phyloP scores from a whole-genome alignment of 495 filamentous ascomycete species.

The Trichocladium uniseriatum region DNA sequence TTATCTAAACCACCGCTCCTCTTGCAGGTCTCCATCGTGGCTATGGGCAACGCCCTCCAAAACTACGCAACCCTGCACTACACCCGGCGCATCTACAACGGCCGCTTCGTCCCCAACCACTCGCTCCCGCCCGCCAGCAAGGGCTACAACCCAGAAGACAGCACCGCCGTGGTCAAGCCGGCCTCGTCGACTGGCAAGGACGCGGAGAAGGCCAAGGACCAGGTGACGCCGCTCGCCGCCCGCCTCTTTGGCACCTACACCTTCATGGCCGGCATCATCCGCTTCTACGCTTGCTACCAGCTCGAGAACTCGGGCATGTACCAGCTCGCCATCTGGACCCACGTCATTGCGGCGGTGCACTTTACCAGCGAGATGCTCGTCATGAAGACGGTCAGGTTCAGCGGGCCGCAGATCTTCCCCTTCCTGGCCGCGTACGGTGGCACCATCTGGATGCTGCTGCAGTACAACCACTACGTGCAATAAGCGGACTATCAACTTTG shows the following conservation, averaged over 20 bases:
- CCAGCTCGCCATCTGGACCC: constrained; percentile 70
- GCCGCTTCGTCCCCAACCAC: constrained; percentile 38
- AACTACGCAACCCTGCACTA: constrained; percentile 64
- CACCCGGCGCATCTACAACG: constrained; percentile 68
- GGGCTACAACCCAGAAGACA: constrained; percentile 38
- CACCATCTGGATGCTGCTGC: constrained; percentile 71
- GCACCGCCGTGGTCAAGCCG: constrained; percentile 33
- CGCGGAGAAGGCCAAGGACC: constrained; percentile 40
- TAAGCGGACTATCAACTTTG: background rate
- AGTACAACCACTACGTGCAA: constrained; percentile 56
- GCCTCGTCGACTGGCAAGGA: constrained; percentile 39
- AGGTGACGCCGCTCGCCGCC: constrained; percentile 62
- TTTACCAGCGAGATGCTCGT: constrained; percentile 74
- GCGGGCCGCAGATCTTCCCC: constrained; percentile 60
- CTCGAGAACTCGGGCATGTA: constrained; percentile 62
- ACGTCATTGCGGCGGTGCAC: constrained; percentile 66
- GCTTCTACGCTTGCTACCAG: constrained; percentile 80
- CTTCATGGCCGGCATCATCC: constrained; percentile 60
- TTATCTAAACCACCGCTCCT: background rate
- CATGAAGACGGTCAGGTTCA: constrained; percentile 62
- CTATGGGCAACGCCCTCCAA: constrained; percentile 73
- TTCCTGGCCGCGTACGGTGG: constrained; percentile 61
- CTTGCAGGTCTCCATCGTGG: constrained; percentile 60
- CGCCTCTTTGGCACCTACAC: constrained; percentile 93
- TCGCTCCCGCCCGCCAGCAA: constrained; percentile 24